Evolutionary conservation across 192 early-diverging fungal genomes (phyloP).

Genomic region (Spizellomyces punctatus): DNA sequence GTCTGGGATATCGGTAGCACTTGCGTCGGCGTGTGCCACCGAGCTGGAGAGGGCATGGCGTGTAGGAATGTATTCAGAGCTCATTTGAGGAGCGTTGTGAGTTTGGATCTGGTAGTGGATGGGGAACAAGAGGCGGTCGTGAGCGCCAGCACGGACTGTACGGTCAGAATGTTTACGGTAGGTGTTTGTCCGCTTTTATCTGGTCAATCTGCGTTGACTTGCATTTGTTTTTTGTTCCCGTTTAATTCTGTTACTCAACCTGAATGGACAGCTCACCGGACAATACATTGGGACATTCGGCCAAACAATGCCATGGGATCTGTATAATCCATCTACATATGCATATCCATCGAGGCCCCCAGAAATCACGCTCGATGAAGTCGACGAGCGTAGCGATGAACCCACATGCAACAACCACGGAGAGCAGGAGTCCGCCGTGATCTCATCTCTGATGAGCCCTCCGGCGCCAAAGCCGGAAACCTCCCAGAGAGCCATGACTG

Average conservation of each 20-base stretch:
- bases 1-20: constrained; percentile 44
- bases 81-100: constrained; percentile 37
- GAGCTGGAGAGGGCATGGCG: background rate
- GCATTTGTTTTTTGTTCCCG: background rate
- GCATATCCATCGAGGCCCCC: constrained; percentile 30
- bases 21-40: constrained; percentile 31
- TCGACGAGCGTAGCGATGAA: background rate
- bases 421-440: too few relatives aligned
- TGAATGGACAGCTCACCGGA: constrained; percentile 36
- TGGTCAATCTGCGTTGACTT: too few relatives aligned
- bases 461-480: background rate
- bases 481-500: background rate
- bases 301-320: constrained; percentile 48
- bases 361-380: constrained; percentile 25
- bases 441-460: background rate
- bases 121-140: constrained; percentile 35
- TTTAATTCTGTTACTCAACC: background rate
- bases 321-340: constrained; percentile 42
- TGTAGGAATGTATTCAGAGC: constrained; percentile 40
- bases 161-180: constrained; percentile 54
- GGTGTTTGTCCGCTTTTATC: background rate
- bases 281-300: constrained; percentile 58
- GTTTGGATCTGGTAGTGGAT: constrained; percentile 33
- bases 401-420: too few relatives aligned
- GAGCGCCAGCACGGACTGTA: constrained; percentile 48